A percentile compares a stretch with the other conserved stretches of the same genome.
These are phyloP conservation scores for Eustoma russellianum DNA, from an alignment of 257 asterid genomes.

Conservation along the genomic window DNA sequence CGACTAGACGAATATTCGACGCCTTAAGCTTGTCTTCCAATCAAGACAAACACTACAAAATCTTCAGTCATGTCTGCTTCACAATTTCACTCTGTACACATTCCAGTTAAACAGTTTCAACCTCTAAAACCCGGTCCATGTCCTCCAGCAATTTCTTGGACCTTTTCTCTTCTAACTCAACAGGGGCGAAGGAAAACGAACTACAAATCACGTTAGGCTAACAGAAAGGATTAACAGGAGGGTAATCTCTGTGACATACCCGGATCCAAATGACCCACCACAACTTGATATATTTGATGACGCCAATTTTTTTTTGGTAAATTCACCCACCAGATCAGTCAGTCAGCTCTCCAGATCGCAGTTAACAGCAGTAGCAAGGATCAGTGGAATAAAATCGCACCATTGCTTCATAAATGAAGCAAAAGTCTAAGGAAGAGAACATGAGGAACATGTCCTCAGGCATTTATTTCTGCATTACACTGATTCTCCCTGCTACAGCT, in stretches of 20 bases:
- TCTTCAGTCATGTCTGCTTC: background rate
- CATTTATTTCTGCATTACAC: slow-evolving; percentile 90
- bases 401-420: too few species aligned
- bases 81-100: slow-evolving; percentile 2
- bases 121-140: background rate
- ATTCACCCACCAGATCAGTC: too few species aligned
- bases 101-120: background rate
- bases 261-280: too few species aligned
- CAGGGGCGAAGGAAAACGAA: background rate
- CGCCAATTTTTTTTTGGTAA: too few species aligned
- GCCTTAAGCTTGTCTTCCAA: too few species aligned
- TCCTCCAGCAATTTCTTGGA: background rate
- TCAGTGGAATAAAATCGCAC: too few species aligned
- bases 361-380: too few species aligned
- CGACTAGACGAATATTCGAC: background rate
- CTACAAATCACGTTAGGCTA: background rate
- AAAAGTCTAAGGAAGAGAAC: too few species aligned
- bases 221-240: background rate
- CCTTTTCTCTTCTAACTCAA: slow-evolving; percentile 1
- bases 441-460: slow-evolving; percentile 16
- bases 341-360: too few species aligned
- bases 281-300: too few species aligned
- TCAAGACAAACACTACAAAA: background rate
- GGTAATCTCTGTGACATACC: background rate
- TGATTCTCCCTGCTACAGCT: slow-evolving; percentile 95